Conservation (phyloP, 1,139 yeast genomes). For the Hansenula sp. region DNA sequence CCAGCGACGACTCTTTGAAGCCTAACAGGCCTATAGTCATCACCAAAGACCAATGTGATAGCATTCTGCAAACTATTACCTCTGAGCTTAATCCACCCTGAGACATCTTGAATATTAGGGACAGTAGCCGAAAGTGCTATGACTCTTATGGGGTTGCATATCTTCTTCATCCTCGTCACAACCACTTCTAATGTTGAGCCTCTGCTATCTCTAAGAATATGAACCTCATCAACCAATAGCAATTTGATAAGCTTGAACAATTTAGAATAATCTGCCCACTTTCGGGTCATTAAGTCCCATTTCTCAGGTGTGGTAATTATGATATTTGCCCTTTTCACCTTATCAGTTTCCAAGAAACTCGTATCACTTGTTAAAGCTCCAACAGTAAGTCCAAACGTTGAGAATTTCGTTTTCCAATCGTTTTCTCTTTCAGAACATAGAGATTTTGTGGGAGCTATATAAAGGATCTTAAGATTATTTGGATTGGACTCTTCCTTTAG, state of each 20-base stretch:
- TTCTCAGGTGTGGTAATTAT: constrained; percentile 56
- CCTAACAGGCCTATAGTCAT: constrained; percentile 42
- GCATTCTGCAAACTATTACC: constrained; percentile 22
- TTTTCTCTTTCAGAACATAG: constrained; percentile 41
- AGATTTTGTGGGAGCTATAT: constrained; percentile 54
- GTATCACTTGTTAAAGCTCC: constrained; percentile 51
- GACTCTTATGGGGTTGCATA: constrained; percentile 37
- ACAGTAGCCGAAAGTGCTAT: constrained; percentile 53
- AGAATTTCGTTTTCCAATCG: constrained; percentile 41
- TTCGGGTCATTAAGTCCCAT: constrained; percentile 51
- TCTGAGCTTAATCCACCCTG: constrained; percentile 38
- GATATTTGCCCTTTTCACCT: constrained; percentile 38
- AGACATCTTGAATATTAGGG: constrained; percentile 46
- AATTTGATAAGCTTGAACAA: constrained; percentile 37
- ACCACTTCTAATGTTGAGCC: constrained; percentile 54
- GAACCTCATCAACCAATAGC: constrained; percentile 49
- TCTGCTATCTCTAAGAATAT: constrained; percentile 41
- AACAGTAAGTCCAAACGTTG: constrained; percentile 32
- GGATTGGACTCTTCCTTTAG: constrained; percentile 20
- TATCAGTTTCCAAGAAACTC: constrained; percentile 34
- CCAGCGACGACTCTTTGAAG: constrained; percentile 41
- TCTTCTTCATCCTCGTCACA: constrained; percentile 45
- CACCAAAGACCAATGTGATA: constrained; percentile 37
- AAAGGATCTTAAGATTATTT: constrained; percentile 34
- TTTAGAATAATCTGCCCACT: constrained; percentile 40